Percentiles rank a stretch among this genome's conserved stretches.
These are phyloP conservation scores for Mercurialis annua DNA, from an alignment of 345 rosid species.

Conservation along the genomic window DNA sequence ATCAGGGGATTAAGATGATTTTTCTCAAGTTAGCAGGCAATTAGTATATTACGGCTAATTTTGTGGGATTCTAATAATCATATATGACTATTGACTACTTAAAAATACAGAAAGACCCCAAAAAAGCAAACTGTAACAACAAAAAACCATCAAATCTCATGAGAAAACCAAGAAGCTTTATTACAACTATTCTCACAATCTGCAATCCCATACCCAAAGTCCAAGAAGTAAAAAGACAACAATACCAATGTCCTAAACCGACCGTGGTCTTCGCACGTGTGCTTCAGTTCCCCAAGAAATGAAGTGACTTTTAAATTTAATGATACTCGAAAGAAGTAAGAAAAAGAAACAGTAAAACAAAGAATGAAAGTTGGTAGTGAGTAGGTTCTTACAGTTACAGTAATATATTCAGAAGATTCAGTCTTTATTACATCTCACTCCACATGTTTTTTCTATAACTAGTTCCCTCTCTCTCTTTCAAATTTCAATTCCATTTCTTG, in stretches of 20 bases:
- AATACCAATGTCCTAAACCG: neutral
- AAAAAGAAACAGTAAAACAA: neutral
- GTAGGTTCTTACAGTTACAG: neutral
- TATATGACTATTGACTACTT: no score
- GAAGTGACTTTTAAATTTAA: neutral
- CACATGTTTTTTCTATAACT: neutral
- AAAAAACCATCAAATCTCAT: neutral
- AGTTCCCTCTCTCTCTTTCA: neutral
- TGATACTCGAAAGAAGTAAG: neutral
- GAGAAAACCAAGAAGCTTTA: neutral
- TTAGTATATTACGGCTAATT: no score
- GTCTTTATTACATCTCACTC: neutral
- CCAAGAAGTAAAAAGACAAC: neutral
- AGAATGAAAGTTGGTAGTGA: conserved; percentile 5
- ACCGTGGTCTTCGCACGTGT: conserved; percentile 11
- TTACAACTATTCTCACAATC: neutral
- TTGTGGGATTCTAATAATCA: no score
- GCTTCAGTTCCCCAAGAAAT: conserved; percentile 8
- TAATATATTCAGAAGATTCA: neutral
- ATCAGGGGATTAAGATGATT: no score
- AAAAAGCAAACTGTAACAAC: neutral
- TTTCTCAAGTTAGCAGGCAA: no score
- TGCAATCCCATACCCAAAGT: neutral
- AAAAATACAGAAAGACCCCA: no score
- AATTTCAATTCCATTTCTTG: neutral